A percentile compares a stretch with the other conserved stretches of the same genome.
Conservation (phyloP, 345 rosid species). For the Angophora floribunda region DNA sequence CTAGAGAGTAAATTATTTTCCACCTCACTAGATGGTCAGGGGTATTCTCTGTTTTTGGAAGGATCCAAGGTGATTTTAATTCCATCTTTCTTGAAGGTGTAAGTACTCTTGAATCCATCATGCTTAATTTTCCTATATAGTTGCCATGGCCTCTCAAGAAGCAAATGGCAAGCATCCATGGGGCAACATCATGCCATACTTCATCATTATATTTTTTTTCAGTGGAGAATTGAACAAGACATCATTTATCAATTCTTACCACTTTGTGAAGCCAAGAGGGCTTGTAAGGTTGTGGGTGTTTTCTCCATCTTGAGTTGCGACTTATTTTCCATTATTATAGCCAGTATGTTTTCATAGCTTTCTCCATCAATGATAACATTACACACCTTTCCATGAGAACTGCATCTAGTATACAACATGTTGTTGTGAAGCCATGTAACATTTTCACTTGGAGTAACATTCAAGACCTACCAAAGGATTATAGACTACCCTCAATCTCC, state of each 20-base stretch:
- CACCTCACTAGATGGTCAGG: background rate
- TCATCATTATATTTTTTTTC: background rate
- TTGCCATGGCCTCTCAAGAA: background rate
- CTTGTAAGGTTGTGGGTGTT: background rate
- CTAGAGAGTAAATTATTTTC: no score
- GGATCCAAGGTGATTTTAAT: background rate
- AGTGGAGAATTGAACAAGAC: background rate
- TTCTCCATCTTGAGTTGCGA: background rate
- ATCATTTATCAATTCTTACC: background rate
- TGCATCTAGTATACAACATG: background rate
- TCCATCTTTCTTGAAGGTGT: background rate
- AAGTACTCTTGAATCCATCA: background rate
- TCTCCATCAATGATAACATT: background rate
- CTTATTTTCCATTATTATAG: background rate
- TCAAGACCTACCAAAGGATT: background rate
- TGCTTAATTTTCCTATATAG: background rate
- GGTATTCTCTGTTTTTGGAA: background rate
- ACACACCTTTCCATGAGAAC: background rate
- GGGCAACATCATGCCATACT: background rate
- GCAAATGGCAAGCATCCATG: background rate
- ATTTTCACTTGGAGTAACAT: background rate
- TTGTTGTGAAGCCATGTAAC: no score
- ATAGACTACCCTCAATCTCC: background rate
- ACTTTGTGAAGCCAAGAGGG: background rate
- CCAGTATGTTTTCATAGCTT: accelerated